These are phyloP conservation scores for Prunus davidiana DNA, from an alignment of 306 rosid genomes.

Conservation along the genomic window DNA sequence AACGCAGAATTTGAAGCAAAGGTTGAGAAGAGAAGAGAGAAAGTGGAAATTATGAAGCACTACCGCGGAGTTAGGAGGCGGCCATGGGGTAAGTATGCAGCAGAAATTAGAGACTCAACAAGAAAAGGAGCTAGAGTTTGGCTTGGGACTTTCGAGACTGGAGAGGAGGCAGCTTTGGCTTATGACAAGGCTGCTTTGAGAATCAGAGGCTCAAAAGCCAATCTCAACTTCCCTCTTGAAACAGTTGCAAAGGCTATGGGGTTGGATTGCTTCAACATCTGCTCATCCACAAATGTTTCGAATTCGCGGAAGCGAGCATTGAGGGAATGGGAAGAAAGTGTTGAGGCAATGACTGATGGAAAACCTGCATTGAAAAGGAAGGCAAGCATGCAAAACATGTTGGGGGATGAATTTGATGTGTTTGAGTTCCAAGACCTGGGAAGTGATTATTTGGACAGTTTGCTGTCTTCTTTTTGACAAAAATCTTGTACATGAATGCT, in stretches of 20 bases:
- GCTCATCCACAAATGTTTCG: slow-evolving; percentile 1
- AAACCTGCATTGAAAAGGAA: slow-evolving; percentile 39
- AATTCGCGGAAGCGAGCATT: slow-evolving; percentile 37
- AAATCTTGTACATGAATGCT: neutral
- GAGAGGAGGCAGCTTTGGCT: slow-evolving; percentile 91
- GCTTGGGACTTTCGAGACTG: slow-evolving; percentile 92
- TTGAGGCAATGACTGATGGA: slow-evolving; percentile 23
- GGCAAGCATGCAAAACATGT: slow-evolving; percentile 31
- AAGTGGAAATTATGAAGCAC: slow-evolving; percentile 32
- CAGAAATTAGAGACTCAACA: slow-evolving; percentile 83
- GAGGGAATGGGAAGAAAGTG: slow-evolving; percentile 39
- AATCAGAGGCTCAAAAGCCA: slow-evolving; percentile 76
- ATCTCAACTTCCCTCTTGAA: slow-evolving; percentile 75
- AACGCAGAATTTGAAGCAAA: slow-evolving; percentile 11
- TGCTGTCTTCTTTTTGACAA: slow-evolving; percentile 60
- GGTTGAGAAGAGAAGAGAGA: slow-evolving; percentile 21
- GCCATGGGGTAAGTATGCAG: slow-evolving; percentile 98
- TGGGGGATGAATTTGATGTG: slow-evolving; percentile 41
- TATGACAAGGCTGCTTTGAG: slow-evolving; percentile 95
- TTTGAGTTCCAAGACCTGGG: slow-evolving; percentile 83
- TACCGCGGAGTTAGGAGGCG: slow-evolving; percentile 92
- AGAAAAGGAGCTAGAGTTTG: slow-evolving; percentile 82
- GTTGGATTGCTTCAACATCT: slow-evolving; percentile 12
- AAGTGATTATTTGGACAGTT: slow-evolving; percentile 74
- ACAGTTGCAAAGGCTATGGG: slow-evolving; percentile 45